Percentiles rank a stretch among this genome's conserved stretches.
These are phyloP conservation scores for Aspergillus amoenus DNA, from an alignment of 2,329 filamentous ascomycete species.

Conservation along the genomic window DNA sequence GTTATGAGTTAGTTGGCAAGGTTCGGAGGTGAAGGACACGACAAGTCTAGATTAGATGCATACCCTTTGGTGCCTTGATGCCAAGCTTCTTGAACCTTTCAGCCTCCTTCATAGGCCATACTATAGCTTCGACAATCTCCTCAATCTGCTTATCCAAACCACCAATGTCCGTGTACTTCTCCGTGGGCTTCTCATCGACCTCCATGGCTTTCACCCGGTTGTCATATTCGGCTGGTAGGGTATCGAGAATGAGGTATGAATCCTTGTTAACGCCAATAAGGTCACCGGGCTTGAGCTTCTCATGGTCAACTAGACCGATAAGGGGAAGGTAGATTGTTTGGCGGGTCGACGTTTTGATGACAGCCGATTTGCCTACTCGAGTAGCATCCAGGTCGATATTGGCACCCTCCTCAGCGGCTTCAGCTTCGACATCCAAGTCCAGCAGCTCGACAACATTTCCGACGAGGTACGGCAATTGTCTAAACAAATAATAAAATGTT, in stretches of 20 bases:
- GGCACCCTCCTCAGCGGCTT: conserved; percentile 94
- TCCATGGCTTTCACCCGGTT: conserved; percentile 99
- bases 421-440: conserved; percentile 91
- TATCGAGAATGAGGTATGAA: conserved; percentile 95
- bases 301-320: conserved; percentile 93
- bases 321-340: conserved; percentile 98
- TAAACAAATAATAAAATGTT: conserved; percentile 36
- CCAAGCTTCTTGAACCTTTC: conserved; percentile 99
- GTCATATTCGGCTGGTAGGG: conserved; percentile 94
- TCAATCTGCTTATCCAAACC: conserved; percentile 98
- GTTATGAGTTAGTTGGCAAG: neutral
- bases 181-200: conserved; percentile 98
- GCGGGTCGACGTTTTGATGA: conserved; percentile 98
- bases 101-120: conserved; percentile 99
- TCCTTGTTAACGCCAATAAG: conserved; percentile 99
- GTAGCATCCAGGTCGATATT: conserved; percentile 98
- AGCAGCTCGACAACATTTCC: conserved; percentile 97
- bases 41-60: conserved; percentile 18
- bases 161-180: conserved; percentile 98
- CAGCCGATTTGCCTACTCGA: conserved; percentile 93
- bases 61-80: conserved; percentile 99
- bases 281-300: conserved; percentile 91
- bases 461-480: conserved; percentile 96
- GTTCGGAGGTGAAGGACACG: neutral
- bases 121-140: conserved; percentile 95